Conservation (phyloP, 2,329 filamentous ascomycete genomes). For the Chaetothyriales sp. region DNA sequence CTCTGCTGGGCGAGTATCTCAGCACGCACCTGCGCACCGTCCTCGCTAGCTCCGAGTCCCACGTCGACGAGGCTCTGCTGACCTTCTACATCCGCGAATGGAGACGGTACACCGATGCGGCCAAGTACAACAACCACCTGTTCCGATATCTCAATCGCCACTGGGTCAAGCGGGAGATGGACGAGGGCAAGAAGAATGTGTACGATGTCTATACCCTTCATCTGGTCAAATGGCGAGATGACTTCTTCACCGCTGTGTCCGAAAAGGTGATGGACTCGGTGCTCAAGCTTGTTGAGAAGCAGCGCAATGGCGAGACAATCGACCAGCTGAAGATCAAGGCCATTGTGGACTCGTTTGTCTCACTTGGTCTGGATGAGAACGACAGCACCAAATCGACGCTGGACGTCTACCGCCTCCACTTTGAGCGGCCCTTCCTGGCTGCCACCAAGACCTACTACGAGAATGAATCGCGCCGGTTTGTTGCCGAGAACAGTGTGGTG, state of each 20-base stretch:
- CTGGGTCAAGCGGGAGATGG: constrained; percentile 98
- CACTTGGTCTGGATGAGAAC: constrained; percentile 80
- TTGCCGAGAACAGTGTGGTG: constrained; percentile 91
- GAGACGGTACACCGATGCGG: constrained; percentile 86
- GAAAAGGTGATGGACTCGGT: constrained; percentile 89
- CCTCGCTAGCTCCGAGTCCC: constrained; percentile 55
- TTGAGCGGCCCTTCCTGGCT: constrained; percentile 79
- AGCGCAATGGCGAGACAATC: constrained; percentile 93
- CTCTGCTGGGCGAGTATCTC: constrained; percentile 76
- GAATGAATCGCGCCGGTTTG: constrained; percentile 81
- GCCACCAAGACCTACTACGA: constrained; percentile 79
- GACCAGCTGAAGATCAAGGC: constrained; percentile 94
- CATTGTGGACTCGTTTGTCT: constrained; percentile 92
- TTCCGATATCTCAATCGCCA: constrained; percentile 94
- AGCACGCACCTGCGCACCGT: constrained; percentile 59
- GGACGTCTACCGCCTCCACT: constrained; percentile 83
- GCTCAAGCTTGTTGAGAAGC: constrained; percentile 87
- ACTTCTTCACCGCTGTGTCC: constrained; percentile 73
- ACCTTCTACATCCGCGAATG: constrained; percentile 93
- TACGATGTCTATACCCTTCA: constrained; percentile 97
- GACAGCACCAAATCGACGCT: constrained; percentile 88
- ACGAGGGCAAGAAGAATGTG: constrained; percentile 95
- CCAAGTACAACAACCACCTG: constrained; percentile 93
- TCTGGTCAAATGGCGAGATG: constrained; percentile 84
- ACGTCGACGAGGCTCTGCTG: constrained; percentile 79